A percentile compares a stretch with the other conserved stretches of the same genome.
These are phyloP conservation scores for Nicotiana attenuata DNA, from an alignment of 257 asterid species.

Conservation along the genomic window DNA sequence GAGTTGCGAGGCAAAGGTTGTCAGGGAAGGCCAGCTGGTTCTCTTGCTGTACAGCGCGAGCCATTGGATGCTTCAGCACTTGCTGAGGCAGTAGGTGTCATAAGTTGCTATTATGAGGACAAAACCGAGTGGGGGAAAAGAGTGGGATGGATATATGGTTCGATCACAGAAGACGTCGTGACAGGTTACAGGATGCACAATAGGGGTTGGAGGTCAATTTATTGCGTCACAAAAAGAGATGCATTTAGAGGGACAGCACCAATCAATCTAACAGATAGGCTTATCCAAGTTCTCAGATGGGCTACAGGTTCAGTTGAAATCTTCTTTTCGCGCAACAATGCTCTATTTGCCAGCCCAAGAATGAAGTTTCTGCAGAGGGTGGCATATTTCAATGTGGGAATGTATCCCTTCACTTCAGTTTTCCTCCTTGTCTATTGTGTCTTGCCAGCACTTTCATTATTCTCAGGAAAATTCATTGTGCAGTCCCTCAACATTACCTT, in stretches of 20 bases:
- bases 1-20: slow-evolving; percentile 74
- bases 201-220: slow-evolving; percentile 84
- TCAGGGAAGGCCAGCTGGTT: slow-evolving; percentile 73
- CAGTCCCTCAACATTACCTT: slow-evolving; percentile 65
- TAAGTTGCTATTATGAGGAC: slow-evolving; percentile 84
- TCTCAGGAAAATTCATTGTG: slow-evolving; percentile 86
- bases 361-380: slow-evolving; percentile 84
- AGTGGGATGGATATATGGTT: slow-evolving; percentile 94
- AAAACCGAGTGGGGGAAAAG: slow-evolving; percentile 88
- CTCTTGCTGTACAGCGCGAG: slow-evolving; percentile 78
- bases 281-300: slow-evolving; percentile 87
- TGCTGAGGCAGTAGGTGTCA: slow-evolving; percentile 76
- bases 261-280: slow-evolving; percentile 80
- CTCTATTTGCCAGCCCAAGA: slow-evolving; percentile 61
- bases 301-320: slow-evolving; percentile 96
- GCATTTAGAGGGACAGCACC: slow-evolving; percentile 97
- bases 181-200: slow-evolving; percentile 93
- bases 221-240: slow-evolving; percentile 75
- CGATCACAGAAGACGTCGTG: slow-evolving; percentile 86
- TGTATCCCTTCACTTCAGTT: slow-evolving; percentile 81
- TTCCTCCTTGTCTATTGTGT: slow-evolving; percentile 77
- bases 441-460: slow-evolving; percentile 78
- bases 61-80: slow-evolving; percentile 79
- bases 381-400: slow-evolving; percentile 85
- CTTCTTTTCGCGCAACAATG: slow-evolving; percentile 85